phyloP scores from a whole-genome alignment of 352 stramenopile species.

The Pythium dissimile region DNA sequence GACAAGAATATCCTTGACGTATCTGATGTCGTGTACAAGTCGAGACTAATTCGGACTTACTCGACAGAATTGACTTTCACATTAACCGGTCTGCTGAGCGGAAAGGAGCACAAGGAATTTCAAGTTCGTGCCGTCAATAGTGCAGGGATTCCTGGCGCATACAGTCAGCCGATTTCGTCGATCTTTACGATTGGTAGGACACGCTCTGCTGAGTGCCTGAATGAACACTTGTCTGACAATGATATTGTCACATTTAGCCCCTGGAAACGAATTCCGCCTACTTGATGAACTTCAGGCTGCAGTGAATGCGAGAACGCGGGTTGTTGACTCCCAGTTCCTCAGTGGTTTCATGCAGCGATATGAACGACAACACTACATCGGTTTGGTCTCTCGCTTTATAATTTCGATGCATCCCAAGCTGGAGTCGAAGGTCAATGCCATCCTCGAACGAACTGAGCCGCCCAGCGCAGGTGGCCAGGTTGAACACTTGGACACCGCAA shows the following conservation, averaged over 20 bases:
- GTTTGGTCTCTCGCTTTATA: conserved; percentile 66
- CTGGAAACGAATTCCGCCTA: conserved; percentile 60
- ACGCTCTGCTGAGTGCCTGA: no score
- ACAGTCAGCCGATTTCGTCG: conserved; percentile 39
- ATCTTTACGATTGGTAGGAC: conserved; percentile 67
- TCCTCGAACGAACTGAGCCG: conserved; percentile 26
- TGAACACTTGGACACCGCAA: neutral
- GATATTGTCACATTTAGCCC: no score
- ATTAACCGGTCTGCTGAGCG: conserved; percentile 48
- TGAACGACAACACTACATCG: conserved; percentile 64
- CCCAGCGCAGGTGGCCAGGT: neutral
- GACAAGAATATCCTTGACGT: conserved; percentile 50
- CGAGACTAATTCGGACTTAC: conserved; percentile 43
- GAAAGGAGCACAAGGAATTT: conserved; percentile 63
- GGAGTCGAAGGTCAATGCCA: conserved; percentile 42
- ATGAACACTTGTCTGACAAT: no score
- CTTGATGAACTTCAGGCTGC: conserved; percentile 77
- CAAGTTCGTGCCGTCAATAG: conserved; percentile 58
- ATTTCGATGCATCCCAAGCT: conserved; percentile 45
- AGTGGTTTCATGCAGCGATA: conserved; percentile 84
- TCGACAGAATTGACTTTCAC: conserved; percentile 35
- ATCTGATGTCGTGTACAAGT: conserved; percentile 55
- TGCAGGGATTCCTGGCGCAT: conserved; percentile 49
- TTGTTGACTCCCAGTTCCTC: conserved; percentile 74
- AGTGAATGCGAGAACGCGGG: conserved; percentile 62